These are phyloP conservation scores for Berkeleyomyces basicola DNA, from an alignment of 2,329 filamentous ascomycete genomes.

Conservation along the genomic window DNA sequence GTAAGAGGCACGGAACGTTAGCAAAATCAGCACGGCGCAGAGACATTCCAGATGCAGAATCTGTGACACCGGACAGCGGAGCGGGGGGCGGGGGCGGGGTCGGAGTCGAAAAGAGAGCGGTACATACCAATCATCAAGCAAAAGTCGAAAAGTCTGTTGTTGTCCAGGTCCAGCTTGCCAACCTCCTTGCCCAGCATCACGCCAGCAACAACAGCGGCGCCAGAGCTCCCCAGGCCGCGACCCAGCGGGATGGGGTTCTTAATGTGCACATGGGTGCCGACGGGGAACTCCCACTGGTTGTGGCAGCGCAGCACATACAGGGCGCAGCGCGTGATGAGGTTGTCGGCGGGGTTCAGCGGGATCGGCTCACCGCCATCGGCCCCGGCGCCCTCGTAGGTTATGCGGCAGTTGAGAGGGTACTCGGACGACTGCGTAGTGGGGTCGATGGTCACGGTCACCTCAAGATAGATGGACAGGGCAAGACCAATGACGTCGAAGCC, in stretches of 20 bases:
- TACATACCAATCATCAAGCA: conserved; percentile 79
- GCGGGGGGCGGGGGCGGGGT: neutral
- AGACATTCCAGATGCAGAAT: neutral
- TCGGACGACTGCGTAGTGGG: conserved; percentile 35
- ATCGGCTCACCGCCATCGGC: conserved; percentile 51
- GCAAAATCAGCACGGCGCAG: neutral
- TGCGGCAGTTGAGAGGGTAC: conserved; percentile 62
- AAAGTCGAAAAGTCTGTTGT: conserved; percentile 80
- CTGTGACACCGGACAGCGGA: neutral
- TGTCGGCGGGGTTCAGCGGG: conserved; percentile 65
- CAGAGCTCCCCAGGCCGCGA: conserved; percentile 83
- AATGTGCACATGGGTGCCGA: conserved; percentile 81
- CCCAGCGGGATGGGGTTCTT: conserved; percentile 90
- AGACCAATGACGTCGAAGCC: conserved; percentile 97
- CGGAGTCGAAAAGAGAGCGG: neutral
- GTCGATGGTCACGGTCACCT: conserved; percentile 67
- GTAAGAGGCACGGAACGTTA: conserved; percentile 12
- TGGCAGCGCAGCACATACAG: conserved; percentile 92
- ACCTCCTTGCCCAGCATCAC: conserved; percentile 87
- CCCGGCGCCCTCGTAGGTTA: conserved; percentile 80
- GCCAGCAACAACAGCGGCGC: conserved; percentile 86
- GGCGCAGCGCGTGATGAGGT: conserved; percentile 86
- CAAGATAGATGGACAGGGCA: conserved; percentile 83
- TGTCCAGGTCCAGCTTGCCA: conserved; percentile 57
- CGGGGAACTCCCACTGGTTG: conserved; percentile 66